Evolutionary conservation across 805 yeast genomes (phyloP), one percentile per base, ranked within the genome.

Genomic region (Myxozyma nipponensis): DNA sequence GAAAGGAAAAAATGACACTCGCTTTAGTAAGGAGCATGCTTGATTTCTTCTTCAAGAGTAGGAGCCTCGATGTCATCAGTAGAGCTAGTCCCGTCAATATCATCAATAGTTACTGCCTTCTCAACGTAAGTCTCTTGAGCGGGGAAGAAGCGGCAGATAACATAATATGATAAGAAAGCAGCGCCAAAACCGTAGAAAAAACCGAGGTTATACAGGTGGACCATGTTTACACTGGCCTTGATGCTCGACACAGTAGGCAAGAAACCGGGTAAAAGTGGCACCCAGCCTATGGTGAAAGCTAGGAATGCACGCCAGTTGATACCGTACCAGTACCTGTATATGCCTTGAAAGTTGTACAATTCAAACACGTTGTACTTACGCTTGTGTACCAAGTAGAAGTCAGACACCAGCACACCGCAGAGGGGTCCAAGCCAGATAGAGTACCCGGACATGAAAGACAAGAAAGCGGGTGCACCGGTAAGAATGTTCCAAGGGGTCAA

Each of bases 231-330:
- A 6, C 32, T 21, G 6, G 50, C 25, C 25, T 37, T 37, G 22
- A 48, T 46, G 26, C 46, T 56, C 17, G 50, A 41, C 28, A 61
- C 63, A 15, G 58, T 61, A 23, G 58, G 54, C 28, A 61, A 56
- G 38, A 61, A 56, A 6, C 63, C 64, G 23, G 64, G 64, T 15
- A 61, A 45, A 25, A 59, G 52, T 3, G 64, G 63, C 2, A 49
- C 53, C 59, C 57, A 53, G 26, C 55, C 59, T 19, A 58, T 47
- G 19, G 48, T 28, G 41, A 69, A 75, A 5, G 74, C 69, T 13
- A 66, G 44, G 10, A 72, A 43, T 15, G 73, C 72, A 58, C 75
- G 66, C 70, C 72, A 72, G 61, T 77, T 75, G 56, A 70, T 39
- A 15, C 81, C 81, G 26, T 65, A 57, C 60, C 65, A 63, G 63